phyloP scores from a whole-genome alignment of 2,329 filamentous ascomycete genomes.

The Alternaria tenuissima region DNA sequence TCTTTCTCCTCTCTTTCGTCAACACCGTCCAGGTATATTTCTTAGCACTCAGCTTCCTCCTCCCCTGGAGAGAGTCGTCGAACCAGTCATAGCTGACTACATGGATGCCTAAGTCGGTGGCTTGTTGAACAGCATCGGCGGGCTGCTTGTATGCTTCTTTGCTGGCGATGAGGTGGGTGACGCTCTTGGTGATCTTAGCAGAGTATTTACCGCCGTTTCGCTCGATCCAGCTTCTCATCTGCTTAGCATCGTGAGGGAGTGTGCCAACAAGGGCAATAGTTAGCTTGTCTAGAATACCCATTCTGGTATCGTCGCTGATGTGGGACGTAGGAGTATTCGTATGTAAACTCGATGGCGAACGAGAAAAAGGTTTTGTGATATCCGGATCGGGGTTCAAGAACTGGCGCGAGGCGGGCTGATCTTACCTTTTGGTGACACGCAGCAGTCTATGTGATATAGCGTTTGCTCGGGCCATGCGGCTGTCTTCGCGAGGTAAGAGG shows the following conservation, averaged over 20 bases:
- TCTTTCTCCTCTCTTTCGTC: constrained; percentile 42
- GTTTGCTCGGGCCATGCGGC: constrained; percentile 1
- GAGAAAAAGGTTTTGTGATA: not conserved
- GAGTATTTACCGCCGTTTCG: constrained; percentile 68
- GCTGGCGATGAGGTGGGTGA: constrained; percentile 78
- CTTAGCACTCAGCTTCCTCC: constrained; percentile 42
- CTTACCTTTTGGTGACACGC: constrained; percentile 23
- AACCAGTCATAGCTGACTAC: constrained; percentile 58
- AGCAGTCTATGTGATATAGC: constrained; percentile 21
- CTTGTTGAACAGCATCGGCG: constrained; percentile 43
- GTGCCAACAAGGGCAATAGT: constrained; percentile 67
- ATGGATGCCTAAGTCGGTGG: constrained; percentile 27
- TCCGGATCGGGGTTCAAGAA: not conserved
- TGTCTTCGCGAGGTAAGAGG: constrained; percentile 22
- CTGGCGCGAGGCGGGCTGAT: not conserved
- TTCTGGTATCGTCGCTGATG: constrained; percentile 17
- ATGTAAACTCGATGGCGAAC: not conserved
- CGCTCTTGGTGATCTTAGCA: constrained; percentile 59
- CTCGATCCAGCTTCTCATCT: constrained; percentile 72
- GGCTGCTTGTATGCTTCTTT: constrained; percentile 66
- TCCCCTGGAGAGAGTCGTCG: constrained; percentile 57
- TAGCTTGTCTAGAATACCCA: constrained; percentile 60
- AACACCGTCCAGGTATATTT: constrained; percentile 46
- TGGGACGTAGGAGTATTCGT: not conserved
- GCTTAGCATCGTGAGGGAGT: constrained; percentile 58